Base-by-base conservation (phyloP, 768 basidiomycete genomes). In the Panaeolus papilionaceus region DNA sequence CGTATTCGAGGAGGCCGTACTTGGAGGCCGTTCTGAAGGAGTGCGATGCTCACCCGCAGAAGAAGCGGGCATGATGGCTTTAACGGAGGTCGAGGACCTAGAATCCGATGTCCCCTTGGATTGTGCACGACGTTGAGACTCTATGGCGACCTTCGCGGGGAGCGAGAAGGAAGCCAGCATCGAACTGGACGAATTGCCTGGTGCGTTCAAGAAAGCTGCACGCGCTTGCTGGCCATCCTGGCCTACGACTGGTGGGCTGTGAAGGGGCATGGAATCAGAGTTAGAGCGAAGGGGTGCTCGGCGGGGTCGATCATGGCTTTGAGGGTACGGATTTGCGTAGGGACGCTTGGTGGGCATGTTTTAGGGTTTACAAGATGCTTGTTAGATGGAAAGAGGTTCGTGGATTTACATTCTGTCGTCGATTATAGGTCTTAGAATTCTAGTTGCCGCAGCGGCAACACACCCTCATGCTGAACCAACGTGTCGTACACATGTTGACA, bases 401-500 rank as follows among this genome's bases (percentile, higher is more conserved):
- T 51, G 4, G 20, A 23, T 51, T 51, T 51, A 4, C 23, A 51
- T 51, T 51, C 49, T 28, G 49, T 51, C 23, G 23, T 51, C 49
- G 49, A 51, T 51, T 51, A 51, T 51, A 51, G 49, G 49, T 51
- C 10, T 28, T 11, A 51, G 8, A 28, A 28, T 26, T 51, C 23
- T 28, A 2, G 49, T 18, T 51, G 49, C 49, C 49, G 49, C 49
- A 26, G 49, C 49, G 49, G 49, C 49, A 51, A 51, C 49, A 51
- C 11, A 28, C 18, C 49, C 49, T 51, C 49, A 51, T 51, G 49
- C 49, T 51, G 23, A 12, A 26, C 26, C 49, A 51, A 51, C 49
- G 49, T 51, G 49, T 23, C 23, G 49, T 23, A 51, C 49, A 51
- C 49, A 51, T 51, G 49, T 23, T 51, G 49, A 51, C 49, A 51